Percentiles rank a stretch among this genome's conserved stretches.
These are phyloP conservation scores for Mycogone perniciosa DNA, from an alignment of 2,329 filamentous ascomycete species.

Conservation along the genomic window DNA sequence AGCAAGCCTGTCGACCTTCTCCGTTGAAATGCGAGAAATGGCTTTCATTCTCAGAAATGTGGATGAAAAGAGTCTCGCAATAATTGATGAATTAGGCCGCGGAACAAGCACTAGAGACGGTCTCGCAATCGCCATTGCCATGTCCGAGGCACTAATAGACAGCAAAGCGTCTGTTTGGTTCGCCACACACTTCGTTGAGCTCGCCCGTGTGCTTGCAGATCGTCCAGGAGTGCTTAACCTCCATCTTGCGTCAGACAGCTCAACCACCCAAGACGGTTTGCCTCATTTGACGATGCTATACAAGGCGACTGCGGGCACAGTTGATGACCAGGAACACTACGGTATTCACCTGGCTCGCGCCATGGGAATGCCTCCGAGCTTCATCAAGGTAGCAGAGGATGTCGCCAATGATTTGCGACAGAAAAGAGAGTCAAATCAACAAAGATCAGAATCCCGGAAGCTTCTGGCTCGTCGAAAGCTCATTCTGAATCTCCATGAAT, in stretches of 20 bases:
- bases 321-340: slow-evolving; percentile 64
- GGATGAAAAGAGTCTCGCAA: slow-evolving; percentile 65
- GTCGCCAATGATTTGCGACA: slow-evolving; percentile 58
- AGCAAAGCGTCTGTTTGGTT: slow-evolving; percentile 82
- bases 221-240: slow-evolving; percentile 75
- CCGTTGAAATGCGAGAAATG: slow-evolving; percentile 91
- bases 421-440: slow-evolving; percentile 51
- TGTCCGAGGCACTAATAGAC: slow-evolving; percentile 80
- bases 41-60: slow-evolving; percentile 86
- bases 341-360: slow-evolving; percentile 75
- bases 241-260: slow-evolving; percentile 68
- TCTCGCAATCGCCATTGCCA: slow-evolving; percentile 79
- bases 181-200: slow-evolving; percentile 82
- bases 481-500: slow-evolving; percentile 65
- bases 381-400: slow-evolving; percentile 61
- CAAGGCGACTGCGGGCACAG: slow-evolving; percentile 65
- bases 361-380: slow-evolving; percentile 60
- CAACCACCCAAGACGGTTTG: slow-evolving; percentile 39
- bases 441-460: slow-evolving; percentile 51
- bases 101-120: slow-evolving; percentile 88
- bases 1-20: slow-evolving; percentile 88
- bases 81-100: slow-evolving; percentile 87
- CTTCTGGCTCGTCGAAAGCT: slow-evolving; percentile 63
- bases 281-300: slow-evolving; percentile 81
- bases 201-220: slow-evolving; percentile 69